phyloP scores from a whole-genome alignment of 495 filamentous ascomycete species.

The Aspergillus incahuasiensis region DNA sequence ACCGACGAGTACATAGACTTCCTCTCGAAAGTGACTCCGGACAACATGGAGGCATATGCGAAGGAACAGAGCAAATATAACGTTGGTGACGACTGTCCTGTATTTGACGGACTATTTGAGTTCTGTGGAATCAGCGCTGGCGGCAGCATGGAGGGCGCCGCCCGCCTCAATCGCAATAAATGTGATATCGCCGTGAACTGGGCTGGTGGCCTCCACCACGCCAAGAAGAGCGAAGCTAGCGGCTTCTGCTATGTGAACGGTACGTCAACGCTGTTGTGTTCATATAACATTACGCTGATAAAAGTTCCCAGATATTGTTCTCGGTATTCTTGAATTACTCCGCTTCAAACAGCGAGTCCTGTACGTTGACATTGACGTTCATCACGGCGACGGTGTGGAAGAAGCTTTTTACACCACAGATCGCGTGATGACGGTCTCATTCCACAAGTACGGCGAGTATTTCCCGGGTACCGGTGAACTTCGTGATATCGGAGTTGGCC shows the following conservation, averaged over 20 bases:
- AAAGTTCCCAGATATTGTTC: slow-evolving; percentile 72
- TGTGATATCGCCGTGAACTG: slow-evolving; percentile 98
- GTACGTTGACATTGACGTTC: slow-evolving; percentile 98
- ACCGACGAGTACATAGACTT: slow-evolving; percentile 99
- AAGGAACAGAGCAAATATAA: slow-evolving; percentile 97
- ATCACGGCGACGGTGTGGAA: slow-evolving; percentile 97
- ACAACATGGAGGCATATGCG: slow-evolving; percentile 93
- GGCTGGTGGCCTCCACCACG: slow-evolving; percentile 96
- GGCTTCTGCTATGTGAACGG: slow-evolving; percentile 99
- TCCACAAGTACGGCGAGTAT: slow-evolving; percentile 99
- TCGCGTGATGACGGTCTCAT: slow-evolving; percentile 96
- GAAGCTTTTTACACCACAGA: slow-evolving; percentile 98
- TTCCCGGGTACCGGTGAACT: slow-evolving; percentile 97
- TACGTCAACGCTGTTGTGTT: slow-evolving; percentile 28
- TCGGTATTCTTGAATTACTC: slow-evolving; percentile 93
- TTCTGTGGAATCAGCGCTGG: slow-evolving; percentile 98
- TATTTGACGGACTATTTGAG: slow-evolving; percentile 96
- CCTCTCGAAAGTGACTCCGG: slow-evolving; percentile 89
- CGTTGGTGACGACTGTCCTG: slow-evolving; percentile 95
- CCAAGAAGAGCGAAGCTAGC: slow-evolving; percentile 93
- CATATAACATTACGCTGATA: slow-evolving; percentile 1
- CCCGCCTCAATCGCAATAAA: slow-evolving; percentile 84
- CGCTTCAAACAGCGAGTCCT: slow-evolving; percentile 90
- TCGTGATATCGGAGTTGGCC: slow-evolving; percentile 88
- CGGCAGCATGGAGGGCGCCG: slow-evolving; percentile 95